These are phyloP conservation scores for Geotrichum candidum DNA, from an alignment of 1,139 yeast genomes.

Conservation along the genomic window DNA sequence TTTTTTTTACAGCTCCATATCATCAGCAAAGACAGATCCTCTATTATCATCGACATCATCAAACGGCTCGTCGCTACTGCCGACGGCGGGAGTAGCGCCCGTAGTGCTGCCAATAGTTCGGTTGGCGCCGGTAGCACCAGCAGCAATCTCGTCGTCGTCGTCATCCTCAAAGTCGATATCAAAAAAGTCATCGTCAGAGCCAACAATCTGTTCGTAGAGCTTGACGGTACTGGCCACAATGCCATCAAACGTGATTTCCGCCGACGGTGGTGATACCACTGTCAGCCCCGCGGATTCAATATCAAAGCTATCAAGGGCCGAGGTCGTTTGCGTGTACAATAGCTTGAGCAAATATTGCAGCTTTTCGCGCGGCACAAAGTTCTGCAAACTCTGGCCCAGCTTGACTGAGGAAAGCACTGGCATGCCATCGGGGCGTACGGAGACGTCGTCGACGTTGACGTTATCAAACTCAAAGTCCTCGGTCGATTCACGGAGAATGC, in stretches of 20 bases:
- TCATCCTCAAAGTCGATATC: constrained; percentile 96
- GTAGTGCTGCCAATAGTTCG: neutral
- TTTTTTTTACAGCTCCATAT: constrained; percentile 52
- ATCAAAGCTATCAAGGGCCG: constrained; percentile 20
- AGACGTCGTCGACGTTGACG: constrained; percentile 53
- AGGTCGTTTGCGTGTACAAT: constrained; percentile 56
- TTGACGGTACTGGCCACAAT: constrained; percentile 74
- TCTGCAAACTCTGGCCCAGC: constrained; percentile 76
- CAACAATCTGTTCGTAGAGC: constrained; percentile 71
- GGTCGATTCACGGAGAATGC: constrained; percentile 73
- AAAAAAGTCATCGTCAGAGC: constrained; percentile 90
- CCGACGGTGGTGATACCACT: constrained; percentile 50
- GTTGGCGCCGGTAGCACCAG: neutral
- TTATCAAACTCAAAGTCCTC: constrained; percentile 47
- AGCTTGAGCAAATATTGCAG: constrained; percentile 73
- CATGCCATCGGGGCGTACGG: constrained; percentile 52
- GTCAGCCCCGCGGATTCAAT: constrained; percentile 41
- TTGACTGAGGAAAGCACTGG: constrained; percentile 74
- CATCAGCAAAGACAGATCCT: constrained; percentile 60
- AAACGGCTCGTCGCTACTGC: neutral
- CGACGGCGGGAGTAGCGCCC: neutral
- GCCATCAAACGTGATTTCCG: constrained; percentile 88
- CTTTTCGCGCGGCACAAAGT: constrained; percentile 75
- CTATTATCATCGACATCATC: constrained; percentile 29
- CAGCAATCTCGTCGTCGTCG: constrained; percentile 44